These are phyloP conservation scores for Prinsepia uniflora DNA, from an alignment of 306 rosid species.

Conservation along the genomic window DNA sequence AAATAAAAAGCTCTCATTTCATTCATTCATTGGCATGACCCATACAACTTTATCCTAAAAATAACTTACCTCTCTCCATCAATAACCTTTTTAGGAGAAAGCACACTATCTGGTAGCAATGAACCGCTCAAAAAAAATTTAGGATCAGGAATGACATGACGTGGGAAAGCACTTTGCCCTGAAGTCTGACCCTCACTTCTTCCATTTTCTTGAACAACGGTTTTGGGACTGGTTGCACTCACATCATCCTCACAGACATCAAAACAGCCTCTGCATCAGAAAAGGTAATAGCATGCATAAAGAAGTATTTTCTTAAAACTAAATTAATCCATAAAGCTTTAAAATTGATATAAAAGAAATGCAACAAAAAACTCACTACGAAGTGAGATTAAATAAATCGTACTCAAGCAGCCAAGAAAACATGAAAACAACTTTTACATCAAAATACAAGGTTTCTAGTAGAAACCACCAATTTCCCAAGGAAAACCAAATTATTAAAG, in stretches of 20 bases:
- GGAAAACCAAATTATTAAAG: neutral
- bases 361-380: too few species aligned
- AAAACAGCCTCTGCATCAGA: slow-evolving; percentile 71
- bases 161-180: slow-evolving; percentile 42
- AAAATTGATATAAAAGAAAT: neutral
- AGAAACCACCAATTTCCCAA: neutral
- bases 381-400: neutral
- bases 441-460: neutral
- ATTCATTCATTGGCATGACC: neutral
- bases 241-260: slow-evolving; percentile 59
- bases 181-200: slow-evolving; percentile 48
- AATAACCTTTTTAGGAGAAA: slow-evolving; percentile 45
- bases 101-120: slow-evolving; percentile 43
- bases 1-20: neutral
- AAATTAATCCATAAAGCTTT: neutral
- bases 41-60: neutral
- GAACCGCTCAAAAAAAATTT: slow-evolving; percentile 56
- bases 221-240: slow-evolving; percentile 50
- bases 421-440: neutral
- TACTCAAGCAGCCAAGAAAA: neutral
- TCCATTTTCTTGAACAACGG: slow-evolving; percentile 49
- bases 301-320: slow-evolving; percentile 1
- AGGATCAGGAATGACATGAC: slow-evolving; percentile 36
- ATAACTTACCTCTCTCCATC: slow-evolving; percentile 60
- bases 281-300: slow-evolving; percentile 11